Evolutionary conservation across 352 stramenopile species (phyloP).

Genomic region (Thraustotheca clavata): DNA sequence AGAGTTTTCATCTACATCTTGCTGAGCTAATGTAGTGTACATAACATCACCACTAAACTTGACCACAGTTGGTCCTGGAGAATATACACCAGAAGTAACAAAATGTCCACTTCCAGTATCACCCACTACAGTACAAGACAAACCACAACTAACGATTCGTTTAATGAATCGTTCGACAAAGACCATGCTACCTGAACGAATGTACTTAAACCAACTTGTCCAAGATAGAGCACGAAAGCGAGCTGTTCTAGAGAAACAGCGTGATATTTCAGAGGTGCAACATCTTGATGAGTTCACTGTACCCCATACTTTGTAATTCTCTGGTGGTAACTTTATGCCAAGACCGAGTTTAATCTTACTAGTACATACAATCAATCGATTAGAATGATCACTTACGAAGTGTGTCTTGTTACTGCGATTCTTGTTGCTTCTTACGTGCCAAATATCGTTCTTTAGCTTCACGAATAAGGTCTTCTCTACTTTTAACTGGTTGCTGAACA

Average conservation of each 20-base stretch:
- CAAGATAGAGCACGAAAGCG: conserved; percentile 4
- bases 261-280: conserved; percentile 3
- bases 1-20: neutral
- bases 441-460: conserved; percentile 76
- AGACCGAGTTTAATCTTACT: neutral
- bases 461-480: conserved; percentile 67
- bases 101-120: neutral
- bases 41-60: neutral
- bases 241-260: neutral
- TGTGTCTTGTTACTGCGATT: neutral
- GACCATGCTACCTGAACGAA: conserved; percentile 14
- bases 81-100: conserved; percentile 8
- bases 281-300: conserved; percentile 3
- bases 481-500: conserved; percentile 20
- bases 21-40: neutral
- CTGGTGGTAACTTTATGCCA: neutral
- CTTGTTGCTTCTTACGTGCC: conserved; percentile 63
- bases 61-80: neutral
- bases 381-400: neutral
- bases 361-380: neutral
- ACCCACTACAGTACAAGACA: neutral
- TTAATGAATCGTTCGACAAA: conserved; percentile 14
- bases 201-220: neutral
- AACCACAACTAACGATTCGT: neutral
- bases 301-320: neutral